These are phyloP conservation scores for Coemansia nantahalensis DNA, from an alignment of 192 early-diverging fungal genomes.

Conservation along the genomic window DNA sequence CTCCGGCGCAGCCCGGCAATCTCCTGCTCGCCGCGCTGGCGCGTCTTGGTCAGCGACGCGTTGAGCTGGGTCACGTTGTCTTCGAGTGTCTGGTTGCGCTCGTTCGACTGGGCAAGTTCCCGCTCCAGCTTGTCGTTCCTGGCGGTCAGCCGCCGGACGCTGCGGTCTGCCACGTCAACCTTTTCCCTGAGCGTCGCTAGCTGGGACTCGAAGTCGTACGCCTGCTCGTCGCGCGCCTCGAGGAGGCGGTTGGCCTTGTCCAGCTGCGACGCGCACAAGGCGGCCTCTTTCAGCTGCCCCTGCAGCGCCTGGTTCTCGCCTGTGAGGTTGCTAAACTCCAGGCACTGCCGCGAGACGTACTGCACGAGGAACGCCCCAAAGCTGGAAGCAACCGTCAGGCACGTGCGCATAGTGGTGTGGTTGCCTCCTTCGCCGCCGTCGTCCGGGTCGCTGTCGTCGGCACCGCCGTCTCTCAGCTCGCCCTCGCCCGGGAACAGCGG, in stretches of 20 bases:
- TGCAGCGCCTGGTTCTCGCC: constrained; percentile 26
- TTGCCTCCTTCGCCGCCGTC: constrained; percentile 3
- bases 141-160: constrained; percentile 21
- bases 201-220: constrained; percentile 35
- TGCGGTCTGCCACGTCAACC: constrained; percentile 21
- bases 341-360: constrained; percentile 45
- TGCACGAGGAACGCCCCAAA: constrained; percentile 51
- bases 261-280: constrained; percentile 11
- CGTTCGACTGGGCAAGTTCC: constrained; percentile 52
- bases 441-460: constrained; percentile 19
- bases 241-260: constrained; percentile 29
- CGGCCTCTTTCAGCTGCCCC: constrained; percentile 27
- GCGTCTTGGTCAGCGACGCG: constrained; percentile 47
- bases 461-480: constrained; percentile 31
- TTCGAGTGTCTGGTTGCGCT: constrained; percentile 62
- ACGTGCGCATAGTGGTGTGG: constrained; percentile 35
- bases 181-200: constrained; percentile 20
- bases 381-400: constrained; percentile 33
- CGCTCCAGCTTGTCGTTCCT: constrained; percentile 61
- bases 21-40: constrained; percentile 64
- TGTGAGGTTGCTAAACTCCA: constrained; percentile 30
- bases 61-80: constrained; percentile 26
- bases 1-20: constrained; percentile 57
- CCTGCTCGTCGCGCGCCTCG: constrained; percentile 30
- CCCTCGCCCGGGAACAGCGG: constrained; percentile 28